Evolutionary conservation across 257 asterid genomes (phyloP).

Genomic region (Lithospermum erythrorhizon): DNA sequence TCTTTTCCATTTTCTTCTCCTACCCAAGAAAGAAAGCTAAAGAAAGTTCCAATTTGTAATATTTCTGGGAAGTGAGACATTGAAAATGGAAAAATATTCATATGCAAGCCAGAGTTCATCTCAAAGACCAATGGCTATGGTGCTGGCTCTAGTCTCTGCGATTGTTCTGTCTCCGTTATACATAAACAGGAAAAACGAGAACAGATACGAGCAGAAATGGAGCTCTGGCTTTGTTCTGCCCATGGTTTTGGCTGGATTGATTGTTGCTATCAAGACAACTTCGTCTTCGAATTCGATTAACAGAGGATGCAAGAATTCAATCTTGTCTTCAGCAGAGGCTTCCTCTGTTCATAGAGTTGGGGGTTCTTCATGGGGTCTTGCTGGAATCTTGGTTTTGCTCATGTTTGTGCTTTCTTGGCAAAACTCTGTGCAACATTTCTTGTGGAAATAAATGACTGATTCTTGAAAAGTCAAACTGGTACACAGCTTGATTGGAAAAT

Average conservation of each 20-base stretch:
- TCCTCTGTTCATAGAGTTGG: constrained; percentile 35
- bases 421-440: constrained; percentile 36
- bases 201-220: constrained; percentile 40
- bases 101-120: constrained; percentile 31
- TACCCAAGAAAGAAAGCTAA: constrained; percentile 16
- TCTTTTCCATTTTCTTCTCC: constrained; percentile 10
- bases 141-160: constrained; percentile 43
- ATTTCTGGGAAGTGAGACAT: neutral
- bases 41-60: neutral
- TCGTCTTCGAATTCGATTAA: constrained; percentile 18
- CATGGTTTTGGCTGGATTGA: constrained; percentile 45
- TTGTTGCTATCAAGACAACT: constrained; percentile 56
- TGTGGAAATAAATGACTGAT: constrained; percentile 29
- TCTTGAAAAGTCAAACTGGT: neutral
- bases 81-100: constrained; percentile 32
- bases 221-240: constrained; percentile 56
- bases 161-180: constrained; percentile 61
- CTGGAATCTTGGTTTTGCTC: constrained; percentile 50
- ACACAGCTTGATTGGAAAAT: neutral
- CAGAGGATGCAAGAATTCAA: constrained; percentile 3
- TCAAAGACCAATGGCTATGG: constrained; percentile 59
- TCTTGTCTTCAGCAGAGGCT: constrained; percentile 9
- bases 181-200: constrained; percentile 23
- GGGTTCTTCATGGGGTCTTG: constrained; percentile 61
- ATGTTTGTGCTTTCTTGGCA: constrained; percentile 53